These are phyloP conservation scores for Carnegiea gigantea DNA, from an alignment of 179 eudicot species.

Conservation along the genomic window DNA sequence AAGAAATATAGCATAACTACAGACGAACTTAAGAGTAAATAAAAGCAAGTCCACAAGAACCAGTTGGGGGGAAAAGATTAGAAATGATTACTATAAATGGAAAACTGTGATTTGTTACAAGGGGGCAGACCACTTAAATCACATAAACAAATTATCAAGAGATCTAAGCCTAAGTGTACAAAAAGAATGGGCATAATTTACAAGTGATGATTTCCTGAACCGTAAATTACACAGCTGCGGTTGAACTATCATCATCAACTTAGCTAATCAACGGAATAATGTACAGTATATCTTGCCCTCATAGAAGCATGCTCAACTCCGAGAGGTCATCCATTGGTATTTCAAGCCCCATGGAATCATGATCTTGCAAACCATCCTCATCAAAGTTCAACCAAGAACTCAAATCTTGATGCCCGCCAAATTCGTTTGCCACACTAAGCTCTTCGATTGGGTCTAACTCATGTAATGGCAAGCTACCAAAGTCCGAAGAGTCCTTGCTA, in stretches of 20 bases:
- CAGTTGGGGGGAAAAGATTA: neutral
- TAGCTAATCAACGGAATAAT: conserved; percentile 25
- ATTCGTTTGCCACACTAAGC: conserved; percentile 52
- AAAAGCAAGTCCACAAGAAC: neutral
- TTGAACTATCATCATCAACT: conserved; percentile 29
- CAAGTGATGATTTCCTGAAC: conserved; percentile 35
- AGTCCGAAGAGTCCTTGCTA: conserved; percentile 43
- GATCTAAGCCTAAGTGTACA: conserved; percentile 48
- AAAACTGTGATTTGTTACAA: conserved; percentile 42
- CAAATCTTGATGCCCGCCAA: conserved; percentile 68
- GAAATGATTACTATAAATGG: conserved; percentile 33
- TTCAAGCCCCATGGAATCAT: conserved; percentile 65
- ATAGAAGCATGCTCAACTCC: conserved; percentile 44
- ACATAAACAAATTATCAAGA: conserved; percentile 33
- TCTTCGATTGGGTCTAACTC: conserved; percentile 68
- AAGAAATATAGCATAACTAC: too few species aligned
- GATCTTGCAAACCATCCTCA: conserved; percentile 63
- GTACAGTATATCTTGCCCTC: conserved; percentile 34
- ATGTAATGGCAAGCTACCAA: conserved; percentile 40
- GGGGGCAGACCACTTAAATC: conserved; percentile 31
- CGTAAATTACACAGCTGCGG: conserved; percentile 40
- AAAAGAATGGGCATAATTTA: conserved; percentile 47
- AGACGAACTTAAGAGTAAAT: neutral
- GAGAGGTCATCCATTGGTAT: conserved; percentile 96
- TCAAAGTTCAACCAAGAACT: conserved; percentile 84